Conservation (phyloP, 2,329 filamentous ascomycete genomes). For the Fusarium burgessii region DNA sequence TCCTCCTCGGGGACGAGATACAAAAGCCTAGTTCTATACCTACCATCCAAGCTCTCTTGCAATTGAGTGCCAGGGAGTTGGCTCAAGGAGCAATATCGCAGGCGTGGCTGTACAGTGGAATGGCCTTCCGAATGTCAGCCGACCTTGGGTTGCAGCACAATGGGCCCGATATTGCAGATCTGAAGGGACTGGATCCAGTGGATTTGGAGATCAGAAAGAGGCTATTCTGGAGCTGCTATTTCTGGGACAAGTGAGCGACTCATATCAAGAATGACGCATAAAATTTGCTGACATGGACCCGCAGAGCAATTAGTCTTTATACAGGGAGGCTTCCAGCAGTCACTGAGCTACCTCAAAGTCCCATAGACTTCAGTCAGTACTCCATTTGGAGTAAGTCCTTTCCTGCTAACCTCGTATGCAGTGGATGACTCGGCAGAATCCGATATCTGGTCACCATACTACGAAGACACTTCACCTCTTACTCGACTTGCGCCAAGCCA, state of each 20-base stretch:
- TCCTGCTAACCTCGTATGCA: not conserved
- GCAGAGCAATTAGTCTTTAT: slow-evolving; percentile 3
- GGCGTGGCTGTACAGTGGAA: slow-evolving; percentile 6
- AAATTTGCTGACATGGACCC: not conserved
- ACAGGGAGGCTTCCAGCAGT: slow-evolving; percentile 7
- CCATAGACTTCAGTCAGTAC: slow-evolving; percentile 7
- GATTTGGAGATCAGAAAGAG: slow-evolving; percentile 12
- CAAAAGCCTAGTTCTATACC: slow-evolving; percentile 10
- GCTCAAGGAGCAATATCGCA: slow-evolving; percentile 2
- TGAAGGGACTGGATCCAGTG: slow-evolving; percentile 5
- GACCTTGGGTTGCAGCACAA: slow-evolving; percentile 12
- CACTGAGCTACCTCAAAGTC: slow-evolving; percentile 1
- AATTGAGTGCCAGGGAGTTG: slow-evolving; percentile 4
- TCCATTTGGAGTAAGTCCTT: accelerated
- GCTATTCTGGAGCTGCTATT: slow-evolving; percentile 13
- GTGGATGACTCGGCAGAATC: slow-evolving; percentile 12
- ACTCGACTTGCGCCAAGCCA: not conserved
- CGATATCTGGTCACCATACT: slow-evolving; percentile 5
- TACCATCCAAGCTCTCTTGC: slow-evolving; percentile 2
- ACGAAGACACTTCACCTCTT: not conserved
- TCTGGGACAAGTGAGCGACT: slow-evolving; percentile 6
- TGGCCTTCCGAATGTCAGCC: slow-evolving; percentile 12
- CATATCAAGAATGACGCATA: accelerated
- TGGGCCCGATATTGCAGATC: slow-evolving; percentile 4
- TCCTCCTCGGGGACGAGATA: slow-evolving; percentile 7